These are phyloP conservation scores for Penicillium sclerotigenum DNA, from an alignment of 2,329 filamentous ascomycete genomes.

Conservation along the genomic window DNA sequence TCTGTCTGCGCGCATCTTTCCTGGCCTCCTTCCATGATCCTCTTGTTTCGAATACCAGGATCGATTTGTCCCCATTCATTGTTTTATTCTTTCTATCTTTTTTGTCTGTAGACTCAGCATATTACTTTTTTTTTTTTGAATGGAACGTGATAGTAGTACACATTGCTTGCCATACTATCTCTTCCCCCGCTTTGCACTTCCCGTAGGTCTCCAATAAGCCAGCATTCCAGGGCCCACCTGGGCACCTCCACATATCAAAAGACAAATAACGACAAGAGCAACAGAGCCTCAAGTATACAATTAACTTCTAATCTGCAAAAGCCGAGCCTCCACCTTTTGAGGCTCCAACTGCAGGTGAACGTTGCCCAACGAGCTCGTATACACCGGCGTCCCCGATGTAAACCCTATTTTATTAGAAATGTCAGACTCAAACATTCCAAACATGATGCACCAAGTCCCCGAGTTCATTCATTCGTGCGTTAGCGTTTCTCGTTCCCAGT, in stretches of 20 bases:
- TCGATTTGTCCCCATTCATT: neutral
- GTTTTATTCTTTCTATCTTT: neutral
- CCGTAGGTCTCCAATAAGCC: neutral
- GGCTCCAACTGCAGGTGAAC: neutral
- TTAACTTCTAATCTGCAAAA: neutral
- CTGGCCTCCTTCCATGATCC: neutral
- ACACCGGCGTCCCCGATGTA: constrained; percentile 2
- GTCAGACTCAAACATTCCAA: neutral
- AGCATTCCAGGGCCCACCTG: neutral
- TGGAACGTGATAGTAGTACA: neutral
- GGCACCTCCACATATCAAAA: neutral
- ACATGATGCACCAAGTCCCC: neutral
- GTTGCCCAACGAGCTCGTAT: neutral
- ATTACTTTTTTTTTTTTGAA: neutral
- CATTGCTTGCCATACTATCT: neutral
- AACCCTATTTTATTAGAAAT: neutral
- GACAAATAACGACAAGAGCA: neutral
- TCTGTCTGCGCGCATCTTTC: neutral
- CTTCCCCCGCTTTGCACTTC: neutral
- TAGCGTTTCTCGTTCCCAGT: neutral
- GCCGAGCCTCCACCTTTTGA: neutral
- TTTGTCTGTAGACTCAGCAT: neutral
- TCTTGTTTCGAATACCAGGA: neutral
- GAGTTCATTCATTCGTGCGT: neutral
- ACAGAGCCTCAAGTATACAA: constrained; percentile 1